Percentiles rank a stretch among this genome's conserved stretches.
Conservation (phyloP, 108 stramenopile genomes). For the Aureococcus anophagefferens region DNA sequence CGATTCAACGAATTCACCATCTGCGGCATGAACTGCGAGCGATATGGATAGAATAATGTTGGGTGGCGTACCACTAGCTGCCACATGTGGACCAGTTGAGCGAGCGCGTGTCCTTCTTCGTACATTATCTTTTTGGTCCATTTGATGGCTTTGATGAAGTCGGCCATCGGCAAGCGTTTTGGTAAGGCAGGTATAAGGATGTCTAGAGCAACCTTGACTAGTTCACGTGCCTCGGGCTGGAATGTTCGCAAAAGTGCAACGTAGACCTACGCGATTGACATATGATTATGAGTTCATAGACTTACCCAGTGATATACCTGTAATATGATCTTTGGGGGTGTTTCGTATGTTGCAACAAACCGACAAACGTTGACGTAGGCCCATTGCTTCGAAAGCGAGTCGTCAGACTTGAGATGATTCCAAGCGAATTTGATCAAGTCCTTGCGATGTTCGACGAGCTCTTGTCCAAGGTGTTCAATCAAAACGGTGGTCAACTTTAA, state of each 20-base stretch:
- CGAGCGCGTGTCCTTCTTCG: constrained; percentile 77
- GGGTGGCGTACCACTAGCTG: constrained; percentile 63
- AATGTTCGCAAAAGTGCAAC: constrained; percentile 61
- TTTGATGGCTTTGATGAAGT: constrained; percentile 58
- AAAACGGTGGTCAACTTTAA: constrained; percentile 65
- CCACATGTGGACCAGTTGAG: constrained; percentile 84
- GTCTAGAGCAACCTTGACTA: constrained; percentile 63
- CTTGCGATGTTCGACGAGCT: constrained; percentile 48
- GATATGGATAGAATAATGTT: constrained; percentile 48
- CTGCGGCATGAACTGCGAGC: constrained; percentile 56
- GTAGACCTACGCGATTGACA: constrained; percentile 22
- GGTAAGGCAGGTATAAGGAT: constrained; percentile 70
- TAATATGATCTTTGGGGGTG: constrained; percentile 70
- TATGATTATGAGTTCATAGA: not conserved
- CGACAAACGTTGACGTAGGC: constrained; percentile 74
- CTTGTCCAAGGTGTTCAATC: constrained; percentile 53
- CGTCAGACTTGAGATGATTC: constrained; percentile 69
- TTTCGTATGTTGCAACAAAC: constrained; percentile 66
- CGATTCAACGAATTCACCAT: constrained; percentile 70
- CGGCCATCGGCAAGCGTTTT: constrained; percentile 39
- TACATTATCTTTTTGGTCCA: constrained; percentile 73
- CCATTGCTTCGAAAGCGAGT: constrained; percentile 71
- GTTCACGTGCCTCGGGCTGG: constrained; percentile 65
- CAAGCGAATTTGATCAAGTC: constrained; percentile 82
- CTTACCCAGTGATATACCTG: constrained; percentile 51